Base-by-base conservation (phyloP, 371 early-diverging fungal species). In the Mucor sp. region DNA sequence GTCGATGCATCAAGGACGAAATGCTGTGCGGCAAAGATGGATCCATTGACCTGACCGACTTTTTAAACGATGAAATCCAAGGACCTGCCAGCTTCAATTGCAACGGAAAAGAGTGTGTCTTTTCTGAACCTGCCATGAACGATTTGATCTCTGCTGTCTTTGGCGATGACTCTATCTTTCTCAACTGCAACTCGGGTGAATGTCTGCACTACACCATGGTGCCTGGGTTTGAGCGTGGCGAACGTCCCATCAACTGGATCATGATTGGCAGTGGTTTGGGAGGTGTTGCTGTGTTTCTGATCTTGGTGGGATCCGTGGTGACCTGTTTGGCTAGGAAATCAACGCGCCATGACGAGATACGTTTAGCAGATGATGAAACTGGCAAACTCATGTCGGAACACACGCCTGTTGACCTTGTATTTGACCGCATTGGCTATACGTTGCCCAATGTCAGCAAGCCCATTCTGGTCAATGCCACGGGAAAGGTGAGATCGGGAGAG, bases 191-290 rank as follows among this genome's bases (percentile, higher is more conserved):
- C 21, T 86, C 87, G 19, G 93, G 93, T 47, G 95, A 96, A 74
- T 97, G 96, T 71, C 65, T 95, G 35, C 95, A 95, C 75, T 92
- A 92, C 65, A 90, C 91, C 6, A 91, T 94, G 80, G 87, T 95
- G 0, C 97, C 97, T 8, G 94, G 93, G 15, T 94, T 89, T 67
- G 76, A 74, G 35, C 75, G 78, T 63, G 86, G 87, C 4, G 80
- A 78, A 9, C 71, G 84, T 21, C 89, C 88, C 9, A 87, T 85
- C 25, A 86, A 87, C 63, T 87, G 86, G 69, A 58, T 82, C 17
- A 81, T 85, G 66, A 88, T 93, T 63, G 73, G 87, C 23, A 68
- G 85, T 53, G 89, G 91, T 0, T 65, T 91, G 4, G 80, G 75
- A 1, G 88, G 87, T 1, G 89, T 90, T 0, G 70, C 87, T 0